Percentiles rank a stretch among this genome's conserved stretches.
Evolutionary conservation across 1,139 yeast genomes (phyloP).

Genomic region (Blastobotrys serpentis): DNA sequence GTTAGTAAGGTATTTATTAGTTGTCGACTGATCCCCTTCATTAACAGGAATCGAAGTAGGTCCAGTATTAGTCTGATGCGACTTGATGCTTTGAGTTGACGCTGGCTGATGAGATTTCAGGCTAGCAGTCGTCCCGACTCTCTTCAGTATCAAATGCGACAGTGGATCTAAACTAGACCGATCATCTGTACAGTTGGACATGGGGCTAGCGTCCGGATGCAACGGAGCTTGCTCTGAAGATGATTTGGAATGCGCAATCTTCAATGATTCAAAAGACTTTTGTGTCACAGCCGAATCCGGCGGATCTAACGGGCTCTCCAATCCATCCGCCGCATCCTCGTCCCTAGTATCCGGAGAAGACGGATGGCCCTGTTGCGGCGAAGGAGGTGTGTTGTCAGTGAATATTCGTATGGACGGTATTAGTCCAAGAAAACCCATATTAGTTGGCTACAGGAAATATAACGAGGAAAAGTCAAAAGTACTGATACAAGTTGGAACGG

Average conservation of each 20-base stretch:
- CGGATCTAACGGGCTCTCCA: slow-evolving; percentile 1
- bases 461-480: background rate
- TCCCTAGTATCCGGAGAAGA: background rate
- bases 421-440: slow-evolving; percentile 8
- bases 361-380: background rate
- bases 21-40: background rate
- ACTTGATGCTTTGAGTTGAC: slow-evolving; percentile 4
- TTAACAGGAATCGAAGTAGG: slow-evolving; percentile 4
- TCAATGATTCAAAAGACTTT: slow-evolving; percentile 1
- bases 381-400: background rate
- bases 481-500: background rate
- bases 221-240: slow-evolving; percentile 1
- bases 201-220: slow-evolving; percentile 1
- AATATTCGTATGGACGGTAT: slow-evolving; percentile 5
- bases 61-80: slow-evolving; percentile 9
- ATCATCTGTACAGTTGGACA: slow-evolving; percentile 4
- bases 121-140: slow-evolving; percentile 14
- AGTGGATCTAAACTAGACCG: slow-evolving; percentile 15
- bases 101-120: slow-evolving; percentile 9
- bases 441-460: background rate
- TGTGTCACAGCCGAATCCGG: slow-evolving; percentile 8
- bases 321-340: background rate
- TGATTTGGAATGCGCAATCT: background rate
- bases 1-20: background rate
- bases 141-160: slow-evolving; percentile 17